These are phyloP conservation scores for Apiotrichum veenhuisii DNA, from an alignment of 1,284 basidiomycete species.

Conservation along the genomic window DNA sequence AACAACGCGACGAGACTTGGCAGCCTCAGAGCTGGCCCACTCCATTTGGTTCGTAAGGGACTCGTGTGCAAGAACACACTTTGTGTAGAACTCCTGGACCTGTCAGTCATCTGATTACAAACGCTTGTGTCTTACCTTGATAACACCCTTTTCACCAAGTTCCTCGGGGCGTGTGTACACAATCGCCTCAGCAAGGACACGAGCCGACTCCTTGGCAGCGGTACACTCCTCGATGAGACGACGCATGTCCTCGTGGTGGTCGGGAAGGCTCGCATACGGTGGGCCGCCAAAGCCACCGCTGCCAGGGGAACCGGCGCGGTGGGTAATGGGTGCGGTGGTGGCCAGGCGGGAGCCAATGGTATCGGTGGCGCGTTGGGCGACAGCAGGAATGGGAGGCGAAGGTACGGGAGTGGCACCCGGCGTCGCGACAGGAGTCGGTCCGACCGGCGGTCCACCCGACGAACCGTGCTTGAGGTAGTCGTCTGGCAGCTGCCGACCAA, in stretches of 20 bases:
- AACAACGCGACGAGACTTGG: constrained; percentile 25
- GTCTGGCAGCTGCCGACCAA: constrained; percentile 38
- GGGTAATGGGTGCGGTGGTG: not conserved
- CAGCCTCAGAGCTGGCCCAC: constrained; percentile 52
- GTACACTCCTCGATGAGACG: constrained; percentile 40
- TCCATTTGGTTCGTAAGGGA: constrained; percentile 49
- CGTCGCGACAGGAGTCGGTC: not conserved
- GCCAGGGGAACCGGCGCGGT: constrained; percentile 3
- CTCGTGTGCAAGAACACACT: constrained; percentile 46
- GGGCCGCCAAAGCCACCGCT: constrained; percentile 17
- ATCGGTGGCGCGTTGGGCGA: constrained; percentile 1
- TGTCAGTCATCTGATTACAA: not conserved
- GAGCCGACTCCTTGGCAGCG: constrained; percentile 38
- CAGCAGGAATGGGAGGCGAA: constrained; percentile 15
- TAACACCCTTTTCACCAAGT: constrained; percentile 33
- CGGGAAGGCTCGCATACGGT: constrained; percentile 32
- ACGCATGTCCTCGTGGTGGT: constrained; percentile 38
- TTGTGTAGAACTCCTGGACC: constrained; percentile 46
- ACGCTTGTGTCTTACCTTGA: constrained; percentile 30
- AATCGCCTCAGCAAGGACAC: constrained; percentile 38
- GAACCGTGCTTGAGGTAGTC: constrained; percentile 15
- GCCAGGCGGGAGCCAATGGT: no score
- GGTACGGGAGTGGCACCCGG: not conserved
- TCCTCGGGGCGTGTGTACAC: constrained; percentile 37
- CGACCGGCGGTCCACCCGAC: not conserved